phyloP scores from a whole-genome alignment of 352 stramenopile species.

The Halophytophthora polymorphica region DNA sequence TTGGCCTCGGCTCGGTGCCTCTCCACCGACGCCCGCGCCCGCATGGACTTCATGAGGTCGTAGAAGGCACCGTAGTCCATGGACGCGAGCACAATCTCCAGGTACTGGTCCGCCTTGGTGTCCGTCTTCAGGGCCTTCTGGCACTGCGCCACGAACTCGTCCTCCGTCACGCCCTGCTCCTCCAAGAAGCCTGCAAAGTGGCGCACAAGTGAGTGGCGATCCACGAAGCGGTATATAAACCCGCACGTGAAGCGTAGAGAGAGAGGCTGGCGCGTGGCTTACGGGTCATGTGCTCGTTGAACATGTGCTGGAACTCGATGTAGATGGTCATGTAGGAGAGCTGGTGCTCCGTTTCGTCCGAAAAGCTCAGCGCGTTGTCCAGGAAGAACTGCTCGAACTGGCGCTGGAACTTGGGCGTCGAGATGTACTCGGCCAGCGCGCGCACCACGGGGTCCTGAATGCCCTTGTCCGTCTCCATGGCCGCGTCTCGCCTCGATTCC shows the following conservation, averaged over 20 bases:
- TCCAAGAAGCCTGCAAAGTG: slow-evolving; percentile 43
- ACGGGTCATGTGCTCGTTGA: slow-evolving; percentile 70
- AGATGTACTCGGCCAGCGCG: slow-evolving; percentile 60
- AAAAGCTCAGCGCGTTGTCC: slow-evolving; percentile 61
- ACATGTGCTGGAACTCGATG: slow-evolving; percentile 66
- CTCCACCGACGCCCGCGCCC: slow-evolving; percentile 43
- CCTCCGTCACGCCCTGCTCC: slow-evolving; percentile 44
- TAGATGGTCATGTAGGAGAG: slow-evolving; percentile 78
- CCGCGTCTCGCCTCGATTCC: too few species aligned
- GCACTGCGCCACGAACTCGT: slow-evolving; percentile 56
- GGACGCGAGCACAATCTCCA: slow-evolving; percentile 74
- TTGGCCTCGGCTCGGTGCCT: slow-evolving; percentile 32
- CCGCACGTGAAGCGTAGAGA: not conserved
- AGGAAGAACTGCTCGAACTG: slow-evolving; percentile 79
- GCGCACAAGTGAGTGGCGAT: not conserved
- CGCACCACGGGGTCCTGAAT: slow-evolving; percentile 62
- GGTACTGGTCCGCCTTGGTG: slow-evolving; percentile 58
- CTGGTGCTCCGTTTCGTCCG: slow-evolving; percentile 58
- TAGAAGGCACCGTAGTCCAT: slow-evolving; percentile 80
- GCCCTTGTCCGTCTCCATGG: slow-evolving; percentile 15
- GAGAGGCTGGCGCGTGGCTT: not conserved
- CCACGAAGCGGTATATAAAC: not conserved
- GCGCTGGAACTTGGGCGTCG: slow-evolving; percentile 53
- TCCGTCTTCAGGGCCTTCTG: slow-evolving; percentile 54
- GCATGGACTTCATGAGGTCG: slow-evolving; percentile 73